phyloP scores from a whole-genome alignment of 495 filamentous ascomycete genomes.

The Neurospora sp. region DNA sequence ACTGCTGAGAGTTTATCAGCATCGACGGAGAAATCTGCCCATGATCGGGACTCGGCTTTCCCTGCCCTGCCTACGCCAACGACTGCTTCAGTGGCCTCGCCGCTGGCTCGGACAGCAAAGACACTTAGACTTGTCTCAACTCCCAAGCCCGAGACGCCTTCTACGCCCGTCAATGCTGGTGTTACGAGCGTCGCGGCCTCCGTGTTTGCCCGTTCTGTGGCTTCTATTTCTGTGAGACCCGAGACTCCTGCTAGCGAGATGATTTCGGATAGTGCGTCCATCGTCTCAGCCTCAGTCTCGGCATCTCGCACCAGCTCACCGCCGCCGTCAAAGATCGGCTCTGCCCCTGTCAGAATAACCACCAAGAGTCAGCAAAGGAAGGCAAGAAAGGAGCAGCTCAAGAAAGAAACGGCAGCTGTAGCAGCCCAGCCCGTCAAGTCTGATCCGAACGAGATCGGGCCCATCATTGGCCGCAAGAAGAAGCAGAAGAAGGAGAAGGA shows the following conservation, averaged over 20 bases:
- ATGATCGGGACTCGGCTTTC: constrained; percentile 31
- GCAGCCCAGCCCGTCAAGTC: constrained; percentile 43
- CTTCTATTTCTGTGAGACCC: constrained; percentile 51
- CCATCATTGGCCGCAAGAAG: constrained; percentile 80
- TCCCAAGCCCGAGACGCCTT: constrained; percentile 57
- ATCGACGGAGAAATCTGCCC: constrained; percentile 19
- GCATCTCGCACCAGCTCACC: constrained; percentile 66
- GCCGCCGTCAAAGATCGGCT: constrained; percentile 60
- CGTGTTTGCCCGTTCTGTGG: constrained; percentile 22
- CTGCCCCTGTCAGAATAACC: constrained; percentile 65
- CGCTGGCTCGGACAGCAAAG: constrained; percentile 34
- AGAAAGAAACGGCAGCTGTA: constrained; percentile 43
- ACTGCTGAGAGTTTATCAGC: constrained; percentile 15
- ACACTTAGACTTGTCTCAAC: constrained; percentile 63
- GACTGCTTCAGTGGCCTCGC: constrained; percentile 36
- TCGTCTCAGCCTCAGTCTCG: constrained; percentile 72
- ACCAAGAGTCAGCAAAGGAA: constrained; percentile 90
- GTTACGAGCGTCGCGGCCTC: constrained; percentile 12
- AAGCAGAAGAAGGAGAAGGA: constrained; percentile 72
- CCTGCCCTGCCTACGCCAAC: constrained; percentile 44
- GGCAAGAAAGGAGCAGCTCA: constrained; percentile 63
- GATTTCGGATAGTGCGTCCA: constrained; percentile 65
- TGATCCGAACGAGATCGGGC: constrained; percentile 50
- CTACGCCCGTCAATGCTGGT: constrained; percentile 10
- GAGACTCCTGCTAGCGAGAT: constrained; percentile 68